Base-by-base conservation (phyloP, 2,329 filamentous ascomycete genomes). In the Sporothrix schenckii region DNA sequence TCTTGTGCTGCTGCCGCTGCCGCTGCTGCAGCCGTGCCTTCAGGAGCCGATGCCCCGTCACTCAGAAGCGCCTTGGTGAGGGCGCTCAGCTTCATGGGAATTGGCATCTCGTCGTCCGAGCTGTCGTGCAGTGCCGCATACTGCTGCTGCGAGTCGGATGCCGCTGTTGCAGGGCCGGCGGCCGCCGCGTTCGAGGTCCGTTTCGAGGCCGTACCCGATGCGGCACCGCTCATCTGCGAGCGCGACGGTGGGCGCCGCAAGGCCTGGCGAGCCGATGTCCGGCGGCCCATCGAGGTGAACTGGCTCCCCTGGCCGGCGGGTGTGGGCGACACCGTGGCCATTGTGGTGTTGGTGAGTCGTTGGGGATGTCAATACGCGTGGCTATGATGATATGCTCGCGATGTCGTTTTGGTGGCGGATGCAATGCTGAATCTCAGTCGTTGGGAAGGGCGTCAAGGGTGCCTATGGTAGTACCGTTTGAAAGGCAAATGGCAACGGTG, bases 51-150 rank as follows among this genome's bases (percentile, higher is more conserved):
- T 66, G 84, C 82, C 56, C 87, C 86, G 72, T 90, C 88, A 70
- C 88, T 87, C 30, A 97, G 85, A 19, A 97, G 84, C 24, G 93
- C 94, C 78, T 95, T 94, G 65, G 94, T 97, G 74, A 95, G 87
- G 76, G 94, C 93, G 78, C 93, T 97, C 78, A 97, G 91, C 82
- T 95, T 96, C 88, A 95, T 93, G 76, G 93, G 93, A 75, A 92
- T 91, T 19, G 92, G 91, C 39, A 96, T 92, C 80, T 97, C 94
- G 77, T 97, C 94, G 80, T 97, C 94, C 30, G 94, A 97, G 83
- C 92, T 97, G 78, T 97, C 94, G 75, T 92, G 90, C 74, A 89
- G 79, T 0, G 83, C 76, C n/a, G 79, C 80, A 73, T 81, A 84
- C 63, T 83, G 82, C 71, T 83, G 83, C 69, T 83, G 79, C 66